Percentiles rank a stretch among this genome's conserved stretches.
phyloP scores from a whole-genome alignment of 176 grass and related monocot species.

The Zizania latifolia region DNA sequence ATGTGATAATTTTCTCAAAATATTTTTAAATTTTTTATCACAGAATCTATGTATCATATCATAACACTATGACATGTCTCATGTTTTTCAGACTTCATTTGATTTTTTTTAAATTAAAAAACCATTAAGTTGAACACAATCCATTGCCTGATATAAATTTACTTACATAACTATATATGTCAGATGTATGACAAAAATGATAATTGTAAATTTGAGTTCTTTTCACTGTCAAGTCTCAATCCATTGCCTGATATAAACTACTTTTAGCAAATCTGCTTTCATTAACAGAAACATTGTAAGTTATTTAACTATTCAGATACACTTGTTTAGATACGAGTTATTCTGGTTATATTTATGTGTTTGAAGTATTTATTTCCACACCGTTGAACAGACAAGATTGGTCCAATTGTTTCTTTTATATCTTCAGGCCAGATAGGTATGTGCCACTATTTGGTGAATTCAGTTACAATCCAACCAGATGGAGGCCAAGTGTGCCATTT shows the following conservation, averaged over 20 bases:
- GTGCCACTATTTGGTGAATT: conserved; percentile 82
- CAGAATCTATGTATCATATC: too few species aligned
- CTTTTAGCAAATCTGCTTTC: not conserved
- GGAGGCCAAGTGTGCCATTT: conserved; percentile 83
- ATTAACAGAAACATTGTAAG: not conserved
- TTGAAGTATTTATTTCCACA: not conserved
- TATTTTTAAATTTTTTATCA: too few species aligned
- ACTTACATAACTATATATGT: not conserved
- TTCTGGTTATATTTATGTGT: not conserved
- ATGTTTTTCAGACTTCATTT: too few species aligned
- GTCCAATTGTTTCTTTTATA: conserved; percentile 22
- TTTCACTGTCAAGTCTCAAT: not conserved
- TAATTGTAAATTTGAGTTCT: too few species aligned
- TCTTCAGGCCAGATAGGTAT: conserved; percentile 95
- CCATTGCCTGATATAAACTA: not conserved
- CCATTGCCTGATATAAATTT: too few species aligned
- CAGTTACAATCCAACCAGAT: conserved; percentile 68
- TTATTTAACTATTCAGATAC: not conserved
- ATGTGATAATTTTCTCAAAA: too few species aligned
- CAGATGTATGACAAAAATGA: not conserved
- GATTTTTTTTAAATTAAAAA: too few species aligned
- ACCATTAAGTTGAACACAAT: too few species aligned
- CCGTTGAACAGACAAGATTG: not conserved
- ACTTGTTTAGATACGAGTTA: not conserved
- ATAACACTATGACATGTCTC: too few species aligned